Evolutionary conservation across 1,139 yeast species (phyloP).

Genomic region (Pichia sp.): DNA sequence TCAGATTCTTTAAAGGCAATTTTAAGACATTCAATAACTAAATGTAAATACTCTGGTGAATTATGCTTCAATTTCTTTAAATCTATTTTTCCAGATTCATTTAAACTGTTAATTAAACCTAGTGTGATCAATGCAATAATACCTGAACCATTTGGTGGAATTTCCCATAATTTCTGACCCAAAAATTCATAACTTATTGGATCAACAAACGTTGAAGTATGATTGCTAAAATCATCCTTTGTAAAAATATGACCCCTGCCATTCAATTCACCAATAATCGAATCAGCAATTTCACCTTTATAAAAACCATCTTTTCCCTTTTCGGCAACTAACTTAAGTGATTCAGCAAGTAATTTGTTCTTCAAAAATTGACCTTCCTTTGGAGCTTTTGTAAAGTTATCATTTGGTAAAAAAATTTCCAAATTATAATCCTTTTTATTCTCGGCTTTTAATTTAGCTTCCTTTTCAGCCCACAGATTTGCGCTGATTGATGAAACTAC

Average conservation of each 20-base stretch:
- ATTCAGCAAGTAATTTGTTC: conserved; percentile 49
- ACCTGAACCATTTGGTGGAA: conserved; percentile 82
- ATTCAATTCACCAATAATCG: conserved; percentile 50
- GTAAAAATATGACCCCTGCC: conserved; percentile 51
- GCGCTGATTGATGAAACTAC: conserved; percentile 59
- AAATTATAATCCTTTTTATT: conserved; percentile 33
- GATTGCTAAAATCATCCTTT: conserved; percentile 48
- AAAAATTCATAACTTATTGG: conserved; percentile 49
- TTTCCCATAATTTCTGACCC: conserved; percentile 57
- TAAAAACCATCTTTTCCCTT: conserved; percentile 64
- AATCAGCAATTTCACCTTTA: conserved; percentile 59
- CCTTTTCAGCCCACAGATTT: conserved; percentile 42
- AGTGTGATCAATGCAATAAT: conserved; percentile 63
- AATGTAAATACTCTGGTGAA: conserved; percentile 64
- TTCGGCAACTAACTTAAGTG: conserved; percentile 46
- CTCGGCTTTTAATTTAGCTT: conserved; percentile 34
- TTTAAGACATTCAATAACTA: conserved; percentile 64
- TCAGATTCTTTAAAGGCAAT: conserved; percentile 73
- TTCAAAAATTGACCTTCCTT: conserved; percentile 52
- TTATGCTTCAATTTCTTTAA: conserved; percentile 50
- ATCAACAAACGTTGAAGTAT: conserved; percentile 53
- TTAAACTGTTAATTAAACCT: conserved; percentile 56
- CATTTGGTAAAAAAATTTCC: conserved; percentile 38
- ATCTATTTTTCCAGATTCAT: conserved; percentile 41
- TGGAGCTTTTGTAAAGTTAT: conserved; percentile 38